Base-by-base conservation (phyloP, 2,329 filamentous ascomycete species). In the Phaeosphaeriaceae sp. region DNA sequence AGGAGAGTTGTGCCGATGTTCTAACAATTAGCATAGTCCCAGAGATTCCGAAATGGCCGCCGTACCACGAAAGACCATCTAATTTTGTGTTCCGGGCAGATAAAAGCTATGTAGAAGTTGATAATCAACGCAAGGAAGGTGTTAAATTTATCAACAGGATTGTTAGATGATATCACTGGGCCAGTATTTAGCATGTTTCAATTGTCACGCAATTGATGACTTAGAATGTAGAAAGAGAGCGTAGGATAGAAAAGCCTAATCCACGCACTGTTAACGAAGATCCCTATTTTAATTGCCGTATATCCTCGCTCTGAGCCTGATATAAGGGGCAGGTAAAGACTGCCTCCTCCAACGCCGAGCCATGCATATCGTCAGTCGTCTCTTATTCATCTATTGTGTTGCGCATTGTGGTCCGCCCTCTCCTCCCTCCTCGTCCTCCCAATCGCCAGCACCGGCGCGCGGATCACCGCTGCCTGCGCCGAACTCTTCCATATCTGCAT, bases 401-500 rank as follows among this genome's bases (percentile, higher is more conserved):
- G 87, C 84, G 67, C 89, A 92, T 72, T 92, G 89, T 21, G 88
- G 79, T 33, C 81, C 84, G 4, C 81, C 76, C 18, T 75, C 77
- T 13, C 75, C 86, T 13, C 78, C 86, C 0, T 85, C 87, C 21
- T 86, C 86, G 2, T 88, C 87, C 20, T 89, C 87, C 75, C 88
- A 87, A 82, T 87, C 90, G 11, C 83, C 84, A 51, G 80, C 81
- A 15, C 80, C 84, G 37, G 81, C 85, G 46, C 87, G 77, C 15
- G 87, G 84, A 64, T 90, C 88, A 46, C 83, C 86, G 2, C 86
- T 86, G 58, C 83, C 84, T 42, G 85, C 87, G 40, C 89, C 89
- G 79, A 92, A 92, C 78, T 92, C 86, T 42, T 97, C 90, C 61
- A 96, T 83, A 63, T 92, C 87, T 3, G 86, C 90, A 57, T 92